A percentile compares a stretch with the other conserved stretches of the same genome.
phyloP scores from a whole-genome alignment of 495 filamentous ascomycete genomes.

The Neurospora sp. region DNA sequence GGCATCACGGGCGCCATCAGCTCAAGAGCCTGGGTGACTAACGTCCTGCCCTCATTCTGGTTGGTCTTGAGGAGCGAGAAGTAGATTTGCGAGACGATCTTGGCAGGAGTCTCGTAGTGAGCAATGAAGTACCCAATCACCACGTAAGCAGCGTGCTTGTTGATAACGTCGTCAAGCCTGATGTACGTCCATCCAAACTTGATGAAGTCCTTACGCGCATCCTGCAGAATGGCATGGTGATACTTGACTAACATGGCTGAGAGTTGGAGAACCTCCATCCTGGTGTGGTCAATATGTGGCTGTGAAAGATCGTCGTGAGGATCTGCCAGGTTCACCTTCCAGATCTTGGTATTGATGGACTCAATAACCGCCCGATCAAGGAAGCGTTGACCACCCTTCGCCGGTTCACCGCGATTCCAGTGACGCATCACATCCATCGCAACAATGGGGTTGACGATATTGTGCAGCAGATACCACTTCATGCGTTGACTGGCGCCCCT shows the following conservation, averaged over 20 bases:
- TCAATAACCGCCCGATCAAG: slow-evolving; percentile 86
- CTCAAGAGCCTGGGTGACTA: slow-evolving; percentile 91
- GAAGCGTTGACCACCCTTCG: slow-evolving; percentile 53
- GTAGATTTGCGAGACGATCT: slow-evolving; percentile 93
- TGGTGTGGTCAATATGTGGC: slow-evolving; percentile 84
- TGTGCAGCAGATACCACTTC: slow-evolving; percentile 85
- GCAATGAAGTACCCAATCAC: slow-evolving; percentile 96
- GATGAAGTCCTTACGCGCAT: slow-evolving; percentile 94
- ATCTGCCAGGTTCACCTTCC: slow-evolving; percentile 80
- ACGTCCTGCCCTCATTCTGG: slow-evolving; percentile 83
- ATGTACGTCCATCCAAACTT: slow-evolving; percentile 99
- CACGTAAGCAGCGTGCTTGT: slow-evolving; percentile 97
- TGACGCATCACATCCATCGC: slow-evolving; percentile 88
- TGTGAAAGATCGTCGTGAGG: slow-evolving; percentile 75
- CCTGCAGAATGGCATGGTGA: slow-evolving; percentile 69
- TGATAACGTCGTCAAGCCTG: slow-evolving; percentile 93
- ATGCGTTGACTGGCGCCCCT: slow-evolving; percentile 70
- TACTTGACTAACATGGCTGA: slow-evolving; percentile 94
- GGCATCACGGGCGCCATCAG: slow-evolving; percentile 86
- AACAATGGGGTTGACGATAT: slow-evolving; percentile 91
- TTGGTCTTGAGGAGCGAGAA: slow-evolving; percentile 82
- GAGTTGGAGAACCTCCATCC: slow-evolving; percentile 91
- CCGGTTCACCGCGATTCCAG: slow-evolving; percentile 38
- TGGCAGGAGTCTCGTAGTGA: slow-evolving; percentile 89
- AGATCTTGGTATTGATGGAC: slow-evolving; percentile 83